Evolutionary conservation across 2,329 filamentous ascomycete species (phyloP).

Genomic region (Colletotrichum eremochloae): DNA sequence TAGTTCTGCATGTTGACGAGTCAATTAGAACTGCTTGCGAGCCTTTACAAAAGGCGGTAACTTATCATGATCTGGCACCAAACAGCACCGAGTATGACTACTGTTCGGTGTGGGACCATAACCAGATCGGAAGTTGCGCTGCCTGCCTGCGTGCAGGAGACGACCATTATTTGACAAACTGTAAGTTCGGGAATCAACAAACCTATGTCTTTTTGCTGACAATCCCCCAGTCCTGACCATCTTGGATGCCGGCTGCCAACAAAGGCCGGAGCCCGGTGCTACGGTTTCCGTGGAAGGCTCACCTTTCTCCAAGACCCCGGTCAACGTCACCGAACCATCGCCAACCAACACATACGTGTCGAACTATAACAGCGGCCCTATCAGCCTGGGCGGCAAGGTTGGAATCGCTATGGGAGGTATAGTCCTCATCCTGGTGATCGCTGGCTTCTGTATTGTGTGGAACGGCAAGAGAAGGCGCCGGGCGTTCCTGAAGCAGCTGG

Average conservation of each 20-base stretch:
- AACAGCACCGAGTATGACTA: slow-evolving; percentile 64
- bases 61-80: slow-evolving; percentile 63
- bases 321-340: slow-evolving; percentile 66
- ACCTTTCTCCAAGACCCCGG: slow-evolving; percentile 62
- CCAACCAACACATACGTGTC: slow-evolving; percentile 56
- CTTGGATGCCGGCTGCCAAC: slow-evolving; percentile 68
- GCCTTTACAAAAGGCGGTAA: slow-evolving; percentile 60
- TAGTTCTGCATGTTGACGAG: background rate
- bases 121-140: slow-evolving; percentile 58
- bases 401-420: slow-evolving; percentile 69
- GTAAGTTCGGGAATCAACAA: slow-evolving; percentile 51
- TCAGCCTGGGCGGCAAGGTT: slow-evolving; percentile 68
- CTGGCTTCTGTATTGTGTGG: slow-evolving; percentile 68
- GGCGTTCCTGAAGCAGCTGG: slow-evolving; percentile 63
- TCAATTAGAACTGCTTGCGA: slow-evolving; percentile 64
- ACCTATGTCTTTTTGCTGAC: slow-evolving; percentile 27
- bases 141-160: slow-evolving; percentile 59
- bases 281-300: slow-evolving; percentile 65
- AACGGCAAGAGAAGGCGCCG: slow-evolving; percentile 68
- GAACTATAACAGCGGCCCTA: slow-evolving; percentile 58
- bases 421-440: slow-evolving; percentile 59
- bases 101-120: slow-evolving; percentile 63
- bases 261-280: slow-evolving; percentile 61
- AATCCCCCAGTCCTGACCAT: slow-evolving; percentile 58
- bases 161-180: slow-evolving; percentile 65